Percentiles rank a stretch among this genome's conserved stretches.
Conservation (phyloP, 1,284 basidiomycete genomes). For the Irpex lacteus region DNA sequence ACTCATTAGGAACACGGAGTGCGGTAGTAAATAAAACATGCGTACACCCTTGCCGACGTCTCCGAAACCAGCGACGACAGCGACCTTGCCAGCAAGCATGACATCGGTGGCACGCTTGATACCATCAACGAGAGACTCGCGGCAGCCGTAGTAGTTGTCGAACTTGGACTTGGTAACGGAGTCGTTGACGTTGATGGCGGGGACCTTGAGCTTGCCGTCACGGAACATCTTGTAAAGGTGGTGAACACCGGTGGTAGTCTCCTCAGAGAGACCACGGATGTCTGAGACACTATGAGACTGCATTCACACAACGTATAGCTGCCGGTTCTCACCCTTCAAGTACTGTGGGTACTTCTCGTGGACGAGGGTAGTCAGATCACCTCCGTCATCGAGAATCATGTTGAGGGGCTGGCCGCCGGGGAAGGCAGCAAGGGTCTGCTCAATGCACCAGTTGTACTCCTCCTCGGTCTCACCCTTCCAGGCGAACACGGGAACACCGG, state of each 20-base stretch:
- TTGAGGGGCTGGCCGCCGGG: conserved; percentile 81
- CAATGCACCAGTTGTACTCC: conserved; percentile 98
- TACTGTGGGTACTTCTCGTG: conserved; percentile 96
- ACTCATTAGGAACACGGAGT: too few species aligned
- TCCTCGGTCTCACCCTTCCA: conserved; percentile 99
- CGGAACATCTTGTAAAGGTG: conserved; percentile 98
- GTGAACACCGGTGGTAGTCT: conserved; percentile 96
- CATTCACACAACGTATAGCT: conserved; percentile 4
- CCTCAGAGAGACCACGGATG: conserved; percentile 94
- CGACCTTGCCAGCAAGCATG: conserved; percentile 99
- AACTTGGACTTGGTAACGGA: conserved; percentile 99
- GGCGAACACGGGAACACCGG: conserved; percentile 97
- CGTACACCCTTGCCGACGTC: conserved; percentile 98
- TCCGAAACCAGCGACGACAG: conserved; percentile 97
- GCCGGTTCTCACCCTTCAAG: conserved; percentile 54
- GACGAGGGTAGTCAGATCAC: conserved; percentile 93
- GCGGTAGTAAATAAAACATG: conserved; percentile 22
- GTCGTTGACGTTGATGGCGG: conserved; percentile 99
- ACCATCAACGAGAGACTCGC: conserved; percentile 99
- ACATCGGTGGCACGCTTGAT: conserved; percentile 99
- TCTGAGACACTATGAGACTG: conserved; percentile 38
- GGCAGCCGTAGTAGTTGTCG: conserved; percentile 95
- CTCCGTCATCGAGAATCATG: conserved; percentile 99
- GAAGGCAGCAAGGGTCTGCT: conserved; percentile 91
- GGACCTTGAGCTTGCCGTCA: conserved; percentile 94